Evolutionary conservation across 208 protist species (phyloP).

Genomic region (Leptomonas seymouri): DNA sequence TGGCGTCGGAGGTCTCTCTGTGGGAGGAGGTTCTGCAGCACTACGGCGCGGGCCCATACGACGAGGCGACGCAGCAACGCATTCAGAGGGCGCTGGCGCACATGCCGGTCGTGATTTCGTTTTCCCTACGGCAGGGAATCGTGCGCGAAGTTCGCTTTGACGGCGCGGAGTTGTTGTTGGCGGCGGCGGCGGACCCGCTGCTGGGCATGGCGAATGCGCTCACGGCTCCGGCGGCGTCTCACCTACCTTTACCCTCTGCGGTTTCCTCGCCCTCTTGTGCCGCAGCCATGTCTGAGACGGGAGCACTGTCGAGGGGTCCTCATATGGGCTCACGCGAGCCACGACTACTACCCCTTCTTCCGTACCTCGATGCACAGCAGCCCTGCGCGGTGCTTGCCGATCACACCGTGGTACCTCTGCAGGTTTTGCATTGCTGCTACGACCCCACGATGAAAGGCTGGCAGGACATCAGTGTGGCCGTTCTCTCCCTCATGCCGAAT

Average conservation of each 20-base stretch:
- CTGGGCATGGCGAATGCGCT: background rate
- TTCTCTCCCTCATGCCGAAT: conserved; percentile 74
- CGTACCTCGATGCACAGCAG: conserved; percentile 66
- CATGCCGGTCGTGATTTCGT: conserved; percentile 71
- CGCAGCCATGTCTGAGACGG: background rate
- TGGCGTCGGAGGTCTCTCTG: conserved; percentile 81
- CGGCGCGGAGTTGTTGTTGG: conserved; percentile 11
- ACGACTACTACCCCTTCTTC: conserved; percentile 39
- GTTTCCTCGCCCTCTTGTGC: background rate
- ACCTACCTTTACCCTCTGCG: background rate
- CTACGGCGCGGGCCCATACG: conserved; percentile 82
- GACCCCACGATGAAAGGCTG: conserved; percentile 75
- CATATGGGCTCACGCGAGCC: conserved; percentile 36
- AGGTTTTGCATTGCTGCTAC: conserved; percentile 90
- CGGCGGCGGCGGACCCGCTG: conserved; percentile 7
- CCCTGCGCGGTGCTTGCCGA: conserved; percentile 77
- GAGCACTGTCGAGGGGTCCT: background rate
- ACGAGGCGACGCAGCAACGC: conserved; percentile 55
- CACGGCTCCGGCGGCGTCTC: background rate
- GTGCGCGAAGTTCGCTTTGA: conserved; percentile 74
- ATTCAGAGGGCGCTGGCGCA: conserved; percentile 69
- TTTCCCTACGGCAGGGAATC: conserved; percentile 71
- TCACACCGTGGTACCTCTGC: conserved; percentile 66
- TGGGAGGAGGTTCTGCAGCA: conserved; percentile 87
- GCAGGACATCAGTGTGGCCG: conserved; percentile 66